These are phyloP conservation scores for Gynandropsis gynandra DNA, from an alignment of 345 rosid genomes.

Conservation along the genomic window DNA sequence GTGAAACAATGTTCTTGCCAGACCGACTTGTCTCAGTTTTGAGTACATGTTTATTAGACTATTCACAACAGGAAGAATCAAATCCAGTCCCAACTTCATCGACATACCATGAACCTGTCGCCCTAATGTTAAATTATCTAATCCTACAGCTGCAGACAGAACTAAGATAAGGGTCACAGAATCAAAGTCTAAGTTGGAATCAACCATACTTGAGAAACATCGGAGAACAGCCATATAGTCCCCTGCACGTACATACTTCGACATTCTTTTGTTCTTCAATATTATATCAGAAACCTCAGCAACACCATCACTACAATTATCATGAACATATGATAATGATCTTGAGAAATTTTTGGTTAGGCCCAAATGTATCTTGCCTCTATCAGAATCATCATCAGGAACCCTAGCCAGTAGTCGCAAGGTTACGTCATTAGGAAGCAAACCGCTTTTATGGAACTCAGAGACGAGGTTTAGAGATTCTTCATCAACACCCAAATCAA, in stretches of 20 bases:
- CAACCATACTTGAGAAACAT: slow-evolving; percentile 40
- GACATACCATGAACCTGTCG: slow-evolving; percentile 41
- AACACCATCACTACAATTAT: not conserved
- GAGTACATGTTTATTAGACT: slow-evolving; percentile 50
- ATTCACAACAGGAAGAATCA: slow-evolving; percentile 37
- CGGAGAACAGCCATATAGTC: slow-evolving; percentile 28
- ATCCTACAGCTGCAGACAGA: slow-evolving; percentile 37
- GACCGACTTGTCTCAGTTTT: slow-evolving; percentile 30
- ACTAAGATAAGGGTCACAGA: slow-evolving; percentile 39
- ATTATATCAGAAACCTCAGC: slow-evolving; percentile 20
- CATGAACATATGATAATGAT: slow-evolving; percentile 11
- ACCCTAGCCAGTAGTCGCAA: slow-evolving; percentile 27
- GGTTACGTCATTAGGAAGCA: slow-evolving; percentile 34
- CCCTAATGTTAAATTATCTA: slow-evolving; percentile 31
- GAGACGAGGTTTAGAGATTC: slow-evolving; percentile 31
- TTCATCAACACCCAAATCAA: slow-evolving; percentile 31
- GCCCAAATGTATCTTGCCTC: slow-evolving; percentile 16
- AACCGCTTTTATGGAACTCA: slow-evolving; percentile 34
- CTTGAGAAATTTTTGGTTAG: not conserved
- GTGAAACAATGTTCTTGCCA: slow-evolving; percentile 31
- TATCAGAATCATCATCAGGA: slow-evolving; percentile 28
- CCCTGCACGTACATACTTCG: slow-evolving; percentile 29
- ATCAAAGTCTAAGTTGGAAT: slow-evolving; percentile 37
- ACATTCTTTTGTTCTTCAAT: slow-evolving; percentile 38
- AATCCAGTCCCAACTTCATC: slow-evolving; percentile 41